Conservation (phyloP, 768 basidiomycete genomes). For the Serpula lacrymans region DNA sequence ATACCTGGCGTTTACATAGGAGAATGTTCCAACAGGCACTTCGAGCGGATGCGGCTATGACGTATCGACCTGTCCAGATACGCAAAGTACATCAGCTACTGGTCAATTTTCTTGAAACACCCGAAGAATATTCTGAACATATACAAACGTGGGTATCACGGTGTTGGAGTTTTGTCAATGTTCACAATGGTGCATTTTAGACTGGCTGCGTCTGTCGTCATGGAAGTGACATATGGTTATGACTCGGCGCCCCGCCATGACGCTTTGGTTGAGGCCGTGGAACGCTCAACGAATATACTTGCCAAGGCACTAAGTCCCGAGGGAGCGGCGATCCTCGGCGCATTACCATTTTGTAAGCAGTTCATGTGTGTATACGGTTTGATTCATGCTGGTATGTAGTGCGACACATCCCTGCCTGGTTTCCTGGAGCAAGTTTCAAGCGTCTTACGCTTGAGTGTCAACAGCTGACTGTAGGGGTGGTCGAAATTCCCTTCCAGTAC, state of each 20-base stretch:
- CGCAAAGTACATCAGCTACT: constrained; percentile 32
- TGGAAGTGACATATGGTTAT: constrained; percentile 24
- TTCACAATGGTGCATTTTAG: too few species aligned
- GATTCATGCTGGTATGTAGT: too few species aligned
- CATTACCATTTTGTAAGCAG: constrained; percentile 23
- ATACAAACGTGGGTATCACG: constrained; percentile 28
- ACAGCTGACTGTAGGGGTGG: constrained; percentile 17
- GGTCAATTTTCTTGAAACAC: constrained; percentile 26
- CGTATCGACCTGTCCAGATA: constrained; percentile 15
- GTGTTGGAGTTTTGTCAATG: too few species aligned
- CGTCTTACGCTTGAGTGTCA: too few species aligned
- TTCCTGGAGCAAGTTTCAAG: constrained; percentile 27
- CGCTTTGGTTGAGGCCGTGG: constrained; percentile 17
- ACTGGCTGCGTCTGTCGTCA: constrained; percentile 22
- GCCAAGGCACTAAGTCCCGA: constrained; percentile 18
- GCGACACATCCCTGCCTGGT: too few species aligned
- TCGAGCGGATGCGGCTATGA: constrained; percentile 12
- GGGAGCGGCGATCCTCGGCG: constrained; percentile 13
- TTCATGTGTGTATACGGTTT: too few species aligned
- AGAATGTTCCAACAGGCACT: constrained; percentile 25
- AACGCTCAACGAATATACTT: constrained; percentile 15
- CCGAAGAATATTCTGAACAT: constrained; percentile 22
- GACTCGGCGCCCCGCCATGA: constrained; percentile 15
- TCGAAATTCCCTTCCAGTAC: constrained; percentile 27
- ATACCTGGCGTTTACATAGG: constrained; percentile 25